Conservation (phyloP, 495 filamentous ascomycete genomes). For the Cetradonia linearis region DNA sequence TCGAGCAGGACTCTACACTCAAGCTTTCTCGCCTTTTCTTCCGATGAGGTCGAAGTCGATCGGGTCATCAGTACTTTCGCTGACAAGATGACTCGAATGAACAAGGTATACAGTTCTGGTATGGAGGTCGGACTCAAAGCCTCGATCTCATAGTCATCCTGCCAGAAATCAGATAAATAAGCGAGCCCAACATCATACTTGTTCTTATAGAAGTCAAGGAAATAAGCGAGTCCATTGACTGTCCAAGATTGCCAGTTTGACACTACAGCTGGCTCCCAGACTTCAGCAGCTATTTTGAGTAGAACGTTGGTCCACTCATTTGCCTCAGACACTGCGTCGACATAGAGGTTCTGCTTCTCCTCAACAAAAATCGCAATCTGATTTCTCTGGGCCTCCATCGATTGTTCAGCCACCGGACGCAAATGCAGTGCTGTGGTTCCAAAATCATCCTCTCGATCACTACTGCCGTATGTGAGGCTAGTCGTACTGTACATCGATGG, state of each 20-base stretch:
- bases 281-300: neutral
- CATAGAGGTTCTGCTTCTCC: conserved; percentile 85
- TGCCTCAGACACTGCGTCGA: conserved; percentile 66
- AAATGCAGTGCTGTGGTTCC: conserved; percentile 18
- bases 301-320: conserved; percentile 45
- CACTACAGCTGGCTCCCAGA: conserved; percentile 23
- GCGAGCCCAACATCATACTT: conserved; percentile 37
- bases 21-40: neutral
- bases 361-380: conserved; percentile 69
- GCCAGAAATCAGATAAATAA: conserved; percentile 34
- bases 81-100: conserved; percentile 40
- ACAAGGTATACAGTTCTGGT: conserved; percentile 59
- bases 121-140: conserved; percentile 64
- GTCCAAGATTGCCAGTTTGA: conserved; percentile 43
- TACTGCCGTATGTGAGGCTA: conserved; percentile 23
- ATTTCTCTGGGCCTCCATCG: conserved; percentile 45
- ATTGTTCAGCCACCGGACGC: conserved; percentile 34
- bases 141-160: conserved; percentile 37
- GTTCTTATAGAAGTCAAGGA: conserved; percentile 34
- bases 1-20: conserved; percentile 1
- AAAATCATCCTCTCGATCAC: conserved; percentile 26
- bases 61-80: conserved; percentile 19
- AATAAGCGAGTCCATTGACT: conserved; percentile 40
- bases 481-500: neutral
- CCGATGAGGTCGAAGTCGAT: neutral